These are phyloP conservation scores for Parachlorella kessleri DNA, from an alignment of 139 green algal genomes.

Conservation along the genomic window DNA sequence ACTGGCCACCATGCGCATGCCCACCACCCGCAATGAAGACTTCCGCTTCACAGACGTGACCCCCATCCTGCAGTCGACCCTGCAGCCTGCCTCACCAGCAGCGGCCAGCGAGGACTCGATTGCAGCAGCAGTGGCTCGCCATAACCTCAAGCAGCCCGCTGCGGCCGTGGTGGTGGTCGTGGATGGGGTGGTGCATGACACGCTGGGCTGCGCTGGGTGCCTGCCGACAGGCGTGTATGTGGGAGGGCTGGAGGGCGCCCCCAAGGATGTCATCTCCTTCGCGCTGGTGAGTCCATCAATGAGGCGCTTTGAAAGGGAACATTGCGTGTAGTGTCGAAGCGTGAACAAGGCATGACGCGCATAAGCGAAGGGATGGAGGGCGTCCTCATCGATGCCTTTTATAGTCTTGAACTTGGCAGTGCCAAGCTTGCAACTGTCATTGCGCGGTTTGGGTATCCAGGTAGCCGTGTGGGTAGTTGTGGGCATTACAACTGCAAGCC, in stretches of 20 bases:
- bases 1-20: constrained; percentile 71
- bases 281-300: constrained; percentile 17
- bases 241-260: constrained; percentile 60
- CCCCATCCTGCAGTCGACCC: constrained; percentile 41
- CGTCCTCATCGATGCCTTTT: too few species aligned
- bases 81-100: constrained; percentile 15
- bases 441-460: too few species aligned
- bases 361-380: too few species aligned
- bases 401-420: too few species aligned
- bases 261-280: constrained; percentile 29
- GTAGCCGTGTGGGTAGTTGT: too few species aligned
- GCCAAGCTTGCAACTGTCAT: too few species aligned
- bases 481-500: too few species aligned
- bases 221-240: constrained; percentile 66
- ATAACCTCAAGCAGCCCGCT: constrained; percentile 20
- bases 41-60: constrained; percentile 87
- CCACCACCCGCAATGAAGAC: constrained; percentile 79
- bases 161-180: constrained; percentile 59
- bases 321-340: constrained; percentile 40
- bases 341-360: too few species aligned
- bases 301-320: not conserved
- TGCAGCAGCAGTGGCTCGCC: constrained; percentile 2
- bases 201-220: constrained; percentile 42
- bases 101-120: constrained; percentile 8
- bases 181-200: constrained; percentile 58